A percentile compares a stretch with the other conserved stretches of the same genome.
Conservation (phyloP, 31 red algal species). For the Endocladia muricata region DNA sequence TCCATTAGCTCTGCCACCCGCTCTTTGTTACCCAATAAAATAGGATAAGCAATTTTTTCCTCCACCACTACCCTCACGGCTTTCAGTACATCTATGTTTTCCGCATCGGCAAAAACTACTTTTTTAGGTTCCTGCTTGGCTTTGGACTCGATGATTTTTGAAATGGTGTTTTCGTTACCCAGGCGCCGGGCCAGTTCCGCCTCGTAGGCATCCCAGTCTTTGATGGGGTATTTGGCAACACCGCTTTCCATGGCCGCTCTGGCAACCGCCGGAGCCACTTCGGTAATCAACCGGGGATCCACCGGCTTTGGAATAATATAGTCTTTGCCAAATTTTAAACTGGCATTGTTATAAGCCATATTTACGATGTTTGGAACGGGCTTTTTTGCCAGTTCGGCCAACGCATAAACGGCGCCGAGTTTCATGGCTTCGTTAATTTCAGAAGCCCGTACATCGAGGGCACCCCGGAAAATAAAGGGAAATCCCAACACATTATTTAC, state of each 20-base stretch:
- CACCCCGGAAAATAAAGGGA: conserved; percentile 8
- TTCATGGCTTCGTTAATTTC: conserved; percentile 11
- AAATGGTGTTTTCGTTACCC: background rate
- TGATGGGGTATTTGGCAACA: background rate
- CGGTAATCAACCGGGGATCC: background rate
- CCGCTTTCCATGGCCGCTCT: background rate
- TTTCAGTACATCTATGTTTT: too few species aligned
- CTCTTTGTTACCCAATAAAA: too few species aligned
- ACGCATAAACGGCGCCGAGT: background rate
- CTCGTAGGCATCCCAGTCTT: conserved; percentile 11
- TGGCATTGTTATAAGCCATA: background rate
- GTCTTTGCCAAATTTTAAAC: background rate
- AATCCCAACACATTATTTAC: conserved; percentile 3
- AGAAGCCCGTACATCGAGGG: background rate
- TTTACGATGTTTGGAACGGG: background rate
- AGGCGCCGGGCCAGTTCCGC: background rate
- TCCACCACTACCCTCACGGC: too few species aligned
- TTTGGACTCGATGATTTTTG: background rate
- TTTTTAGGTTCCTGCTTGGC: too few species aligned
- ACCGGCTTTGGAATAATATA: conserved; percentile 5
- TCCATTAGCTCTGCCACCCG: too few species aligned
- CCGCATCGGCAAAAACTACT: too few species aligned
- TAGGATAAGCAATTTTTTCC: too few species aligned
- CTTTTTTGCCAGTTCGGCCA: background rate
- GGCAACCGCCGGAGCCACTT: conserved; percentile 1